Base-by-base conservation (phyloP, 2,329 filamentous ascomycete genomes). In the Colletotrichum scovillei region DNA sequence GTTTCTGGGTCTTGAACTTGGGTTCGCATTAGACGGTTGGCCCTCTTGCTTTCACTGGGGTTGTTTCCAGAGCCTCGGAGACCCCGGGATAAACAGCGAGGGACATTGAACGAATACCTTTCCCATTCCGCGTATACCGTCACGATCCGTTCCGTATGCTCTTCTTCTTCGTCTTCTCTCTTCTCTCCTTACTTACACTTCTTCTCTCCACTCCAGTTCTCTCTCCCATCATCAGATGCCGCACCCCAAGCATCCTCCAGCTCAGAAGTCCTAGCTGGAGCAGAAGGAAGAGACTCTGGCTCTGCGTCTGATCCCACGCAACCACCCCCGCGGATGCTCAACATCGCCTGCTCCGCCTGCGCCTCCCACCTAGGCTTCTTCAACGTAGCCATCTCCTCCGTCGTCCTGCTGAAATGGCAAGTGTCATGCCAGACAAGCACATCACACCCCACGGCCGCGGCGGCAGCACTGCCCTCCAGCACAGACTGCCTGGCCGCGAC, bases 391-490 rank as follows among this genome's bases (percentile, higher is more conserved):
- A 82, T 83, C 24, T 79, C 79, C 0, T 88, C 88, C 1, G 80
- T 88, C 49, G 86, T 85, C 0, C 77, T 91, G 35, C 89, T 89
- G 80, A 91, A 91, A 81, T 91, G 89, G 89, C 85, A 87, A 74
- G 79, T 90, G 49, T 78, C 78, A n/a, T 85, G 87, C 74, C 77
- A 82, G 72, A 82, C 80, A 19, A 32, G 74, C 38, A 42, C 6
- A 53, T 74, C 70, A 4, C n/a, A n/a, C 26, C 26, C 26, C 53
- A 56, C 67, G 28, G 72, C 75, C 52, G 67, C 75, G 49, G 68
- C 67, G 30, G 5, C 38, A 19, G 38, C 16, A 19, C 75, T 73
- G 5, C 88, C 86, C 5, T 85, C 77, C 55, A 82, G 86, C 38
- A 77, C 83, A 0, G 85, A 90, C 63, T 91, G 89, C 72, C 82